phyloP scores from a whole-genome alignment of 208 protist genomes.

The Wallacemonas sp. region DNA sequence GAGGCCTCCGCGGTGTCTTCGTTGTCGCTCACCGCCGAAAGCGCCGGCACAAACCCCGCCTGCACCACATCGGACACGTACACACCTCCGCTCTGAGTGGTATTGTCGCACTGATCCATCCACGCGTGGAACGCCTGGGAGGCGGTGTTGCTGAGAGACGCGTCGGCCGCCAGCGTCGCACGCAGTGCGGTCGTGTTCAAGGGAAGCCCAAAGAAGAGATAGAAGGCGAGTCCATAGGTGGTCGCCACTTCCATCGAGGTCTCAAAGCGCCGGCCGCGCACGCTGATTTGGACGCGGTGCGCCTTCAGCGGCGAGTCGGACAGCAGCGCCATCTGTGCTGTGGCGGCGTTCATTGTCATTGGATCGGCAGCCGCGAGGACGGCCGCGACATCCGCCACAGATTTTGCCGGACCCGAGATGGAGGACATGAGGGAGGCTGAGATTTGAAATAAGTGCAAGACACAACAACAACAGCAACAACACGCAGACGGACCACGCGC shows the following conservation, averaged over 20 bases:
- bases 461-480: no score
- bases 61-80: neutral
- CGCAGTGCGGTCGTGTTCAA: neutral
- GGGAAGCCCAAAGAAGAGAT: constrained; percentile 49
- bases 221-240: constrained; percentile 47
- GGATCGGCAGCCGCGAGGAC: neutral
- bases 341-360: neutral
- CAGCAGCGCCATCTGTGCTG: constrained; percentile 2
- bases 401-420: neutral
- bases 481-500: no score
- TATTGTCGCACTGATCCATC: neutral
- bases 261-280: constrained; percentile 75
- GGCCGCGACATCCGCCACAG: neutral
- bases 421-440: neutral
- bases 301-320: constrained; percentile 4
- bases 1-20: neutral
- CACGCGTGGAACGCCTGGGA: neutral
- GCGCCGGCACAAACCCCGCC: neutral
- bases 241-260: constrained; percentile 53
- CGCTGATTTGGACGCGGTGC: constrained; percentile 62
- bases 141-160: neutral
- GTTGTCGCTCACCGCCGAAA: neutral
- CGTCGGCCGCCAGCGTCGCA: neutral
- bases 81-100: no score
- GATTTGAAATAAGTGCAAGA: no score